phyloP scores from a whole-genome alignment of 768 basidiomycete genomes.

The Terana coerulea region DNA sequence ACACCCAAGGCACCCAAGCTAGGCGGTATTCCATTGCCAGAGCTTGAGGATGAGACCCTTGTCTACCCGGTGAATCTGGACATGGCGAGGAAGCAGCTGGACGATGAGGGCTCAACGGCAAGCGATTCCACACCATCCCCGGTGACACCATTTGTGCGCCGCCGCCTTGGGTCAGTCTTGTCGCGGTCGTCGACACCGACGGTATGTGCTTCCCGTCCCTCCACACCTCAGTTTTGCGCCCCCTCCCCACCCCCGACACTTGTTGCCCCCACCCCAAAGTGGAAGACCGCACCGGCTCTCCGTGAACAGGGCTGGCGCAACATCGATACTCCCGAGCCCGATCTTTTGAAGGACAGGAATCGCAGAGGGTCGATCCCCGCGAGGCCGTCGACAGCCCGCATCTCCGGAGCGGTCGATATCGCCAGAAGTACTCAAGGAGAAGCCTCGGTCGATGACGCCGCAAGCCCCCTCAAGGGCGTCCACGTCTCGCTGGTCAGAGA shows the following conservation, averaged over 20 bases:
- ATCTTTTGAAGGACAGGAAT: background rate
- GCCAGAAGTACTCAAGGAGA: constrained; percentile 1
- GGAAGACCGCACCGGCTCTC: background rate
- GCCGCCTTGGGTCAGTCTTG: constrained; percentile 2
- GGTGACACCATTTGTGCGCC: background rate
- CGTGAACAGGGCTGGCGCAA: constrained; percentile 6
- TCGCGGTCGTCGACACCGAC: constrained; percentile 4
- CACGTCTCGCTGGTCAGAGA: background rate
- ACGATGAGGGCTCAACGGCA: background rate
- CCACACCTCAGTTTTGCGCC: background rate
- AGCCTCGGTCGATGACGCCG: constrained; percentile 3
- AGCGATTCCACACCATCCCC: constrained; percentile 6
- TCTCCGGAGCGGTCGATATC: background rate
- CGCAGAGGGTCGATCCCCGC: background rate
- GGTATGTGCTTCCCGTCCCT: too few relatives aligned
- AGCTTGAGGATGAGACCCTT: constrained; percentile 3
- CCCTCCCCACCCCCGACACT: background rate
- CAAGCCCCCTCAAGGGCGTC: constrained; percentile 1
- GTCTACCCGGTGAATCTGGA: background rate
- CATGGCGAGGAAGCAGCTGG: background rate
- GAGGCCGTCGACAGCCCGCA: background rate
- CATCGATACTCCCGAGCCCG: constrained; percentile 1
- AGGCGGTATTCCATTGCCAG: constrained; percentile 13
- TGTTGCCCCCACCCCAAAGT: constrained; percentile 3
- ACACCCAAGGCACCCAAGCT: constrained; percentile 17